Conservation (phyloP, 805 yeast genomes). For the Jamesozyma piceae region DNA sequence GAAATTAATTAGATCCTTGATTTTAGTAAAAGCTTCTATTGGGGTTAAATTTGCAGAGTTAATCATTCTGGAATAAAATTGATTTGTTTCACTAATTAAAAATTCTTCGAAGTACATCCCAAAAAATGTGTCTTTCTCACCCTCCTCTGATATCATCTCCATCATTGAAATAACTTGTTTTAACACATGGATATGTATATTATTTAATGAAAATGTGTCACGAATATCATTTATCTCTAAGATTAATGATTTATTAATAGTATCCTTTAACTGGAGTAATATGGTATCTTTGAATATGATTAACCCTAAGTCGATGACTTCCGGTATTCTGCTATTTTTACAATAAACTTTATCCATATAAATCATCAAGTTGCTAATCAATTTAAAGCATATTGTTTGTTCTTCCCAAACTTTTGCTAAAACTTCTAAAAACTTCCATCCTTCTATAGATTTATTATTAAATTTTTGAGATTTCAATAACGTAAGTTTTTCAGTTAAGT, state of each 20-base stretch:
- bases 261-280: conserved; percentile 39
- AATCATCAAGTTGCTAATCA: conserved; percentile 77
- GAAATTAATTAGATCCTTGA: conserved; percentile 45
- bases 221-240: conserved; percentile 23
- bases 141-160: conserved; percentile 45
- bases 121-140: conserved; percentile 54
- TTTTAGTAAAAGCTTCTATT: conserved; percentile 43
- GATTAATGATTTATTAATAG: conserved; percentile 42
- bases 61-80: conserved; percentile 44
- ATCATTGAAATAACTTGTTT: conserved; percentile 61
- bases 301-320: conserved; percentile 67
- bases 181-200: conserved; percentile 36
- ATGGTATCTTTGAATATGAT: conserved; percentile 54
- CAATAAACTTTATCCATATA: conserved; percentile 81
- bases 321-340: conserved; percentile 51
- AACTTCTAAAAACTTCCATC: conserved; percentile 32
- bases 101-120: conserved; percentile 56
- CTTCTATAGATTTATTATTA: conserved; percentile 6
- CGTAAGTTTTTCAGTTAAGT: conserved; percentile 9
- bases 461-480: conserved; percentile 1
- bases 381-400: conserved; percentile 61
- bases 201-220: background rate
- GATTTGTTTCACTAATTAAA: conserved; percentile 44
- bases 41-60: conserved; percentile 41
- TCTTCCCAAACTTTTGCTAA: conserved; percentile 50